A percentile compares a stretch with the other conserved stretches of the same genome.
Evolutionary conservation across 2,329 filamentous ascomycete species (phyloP).

Genomic region (Penicillium sp.): DNA sequence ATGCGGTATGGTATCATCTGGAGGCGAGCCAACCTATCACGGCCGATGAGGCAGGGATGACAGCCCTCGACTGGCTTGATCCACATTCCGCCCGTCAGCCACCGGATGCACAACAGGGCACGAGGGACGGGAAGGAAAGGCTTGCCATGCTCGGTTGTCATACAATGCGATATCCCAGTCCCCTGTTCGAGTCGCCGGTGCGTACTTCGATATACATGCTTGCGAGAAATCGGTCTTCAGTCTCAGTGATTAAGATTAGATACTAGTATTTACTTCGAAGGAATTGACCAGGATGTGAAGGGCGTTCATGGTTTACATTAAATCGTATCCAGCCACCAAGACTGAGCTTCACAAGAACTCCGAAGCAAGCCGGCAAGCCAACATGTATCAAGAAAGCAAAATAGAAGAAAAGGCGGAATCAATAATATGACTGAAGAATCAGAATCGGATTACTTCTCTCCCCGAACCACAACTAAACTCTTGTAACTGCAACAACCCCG

Average conservation of each 20-base stretch:
- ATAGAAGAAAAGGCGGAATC: slow-evolving; percentile 16
- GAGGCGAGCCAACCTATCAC: neutral
- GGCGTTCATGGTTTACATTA: slow-evolving; percentile 35
- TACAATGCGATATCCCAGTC: no score
- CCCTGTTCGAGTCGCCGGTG: neutral
- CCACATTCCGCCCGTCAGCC: neutral
- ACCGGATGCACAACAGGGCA: neutral
- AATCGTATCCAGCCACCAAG: slow-evolving; percentile 32
- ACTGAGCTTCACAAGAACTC: slow-evolving; percentile 29
- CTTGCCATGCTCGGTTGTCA: no score
- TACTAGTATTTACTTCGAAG: slow-evolving; percentile 21
- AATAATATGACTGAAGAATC: slow-evolving; percentile 26
- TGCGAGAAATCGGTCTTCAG: neutral
- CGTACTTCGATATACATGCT: neutral
- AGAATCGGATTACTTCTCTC: slow-evolving; percentile 30
- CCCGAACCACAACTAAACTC: slow-evolving; percentile 30
- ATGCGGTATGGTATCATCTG: neutral
- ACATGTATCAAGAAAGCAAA: slow-evolving; percentile 18
- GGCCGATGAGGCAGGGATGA: neutral
- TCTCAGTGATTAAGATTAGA: slow-evolving; percentile 7
- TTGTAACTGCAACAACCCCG: neutral
- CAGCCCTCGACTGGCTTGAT: neutral
- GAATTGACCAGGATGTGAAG: slow-evolving; percentile 21
- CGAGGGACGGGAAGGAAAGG: no score
- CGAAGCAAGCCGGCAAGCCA: slow-evolving; percentile 29